phyloP scores from a whole-genome alignment of 495 filamentous ascomycete genomes.

The Podospora fimiseda region DNA sequence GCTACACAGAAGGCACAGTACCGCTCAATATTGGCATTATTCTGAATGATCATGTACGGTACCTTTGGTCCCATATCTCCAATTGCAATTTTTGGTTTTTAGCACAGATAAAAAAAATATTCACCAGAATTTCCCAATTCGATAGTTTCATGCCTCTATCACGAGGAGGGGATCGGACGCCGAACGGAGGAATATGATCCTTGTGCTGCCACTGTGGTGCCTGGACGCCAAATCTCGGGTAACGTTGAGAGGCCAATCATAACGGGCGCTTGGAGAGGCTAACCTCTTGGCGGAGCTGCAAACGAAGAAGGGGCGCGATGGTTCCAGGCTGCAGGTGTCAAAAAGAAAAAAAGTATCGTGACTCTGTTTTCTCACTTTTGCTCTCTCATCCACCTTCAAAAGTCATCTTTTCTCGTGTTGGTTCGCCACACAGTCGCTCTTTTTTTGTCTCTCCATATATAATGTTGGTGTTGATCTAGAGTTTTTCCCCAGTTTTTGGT shows the following conservation, averaged over 20 bases:
- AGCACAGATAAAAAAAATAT: too few species aligned
- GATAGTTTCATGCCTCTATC: not conserved
- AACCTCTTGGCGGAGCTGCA: not conserved
- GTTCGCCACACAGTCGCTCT: constrained; percentile 5
- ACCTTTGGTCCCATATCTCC: too few species aligned
- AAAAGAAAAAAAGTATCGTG: not conserved
- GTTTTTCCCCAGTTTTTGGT: too few species aligned
- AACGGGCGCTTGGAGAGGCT: not conserved
- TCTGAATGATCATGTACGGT: too few species aligned
- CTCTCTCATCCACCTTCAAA: not conserved
- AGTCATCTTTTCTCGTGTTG: not conserved
- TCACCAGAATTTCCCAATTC: not conserved
- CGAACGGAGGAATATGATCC: too few species aligned
- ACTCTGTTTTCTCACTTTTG: not conserved
- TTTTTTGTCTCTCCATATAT: not conserved
- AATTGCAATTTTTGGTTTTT: too few species aligned
- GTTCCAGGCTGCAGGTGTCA: not conserved
- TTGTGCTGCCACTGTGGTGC: not conserved
- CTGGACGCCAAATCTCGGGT: not conserved
- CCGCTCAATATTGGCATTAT: too few species aligned
- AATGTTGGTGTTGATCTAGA: not conserved
- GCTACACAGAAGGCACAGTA: too few species aligned
- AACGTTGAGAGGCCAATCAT: not conserved
- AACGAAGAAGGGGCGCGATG: not conserved
- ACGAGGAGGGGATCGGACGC: too few species aligned